Percentiles rank a stretch among this genome's conserved stretches.
Conservation (phyloP, 2,329 filamentous ascomycete genomes). For the Chaetomiaceae sp. region DNA sequence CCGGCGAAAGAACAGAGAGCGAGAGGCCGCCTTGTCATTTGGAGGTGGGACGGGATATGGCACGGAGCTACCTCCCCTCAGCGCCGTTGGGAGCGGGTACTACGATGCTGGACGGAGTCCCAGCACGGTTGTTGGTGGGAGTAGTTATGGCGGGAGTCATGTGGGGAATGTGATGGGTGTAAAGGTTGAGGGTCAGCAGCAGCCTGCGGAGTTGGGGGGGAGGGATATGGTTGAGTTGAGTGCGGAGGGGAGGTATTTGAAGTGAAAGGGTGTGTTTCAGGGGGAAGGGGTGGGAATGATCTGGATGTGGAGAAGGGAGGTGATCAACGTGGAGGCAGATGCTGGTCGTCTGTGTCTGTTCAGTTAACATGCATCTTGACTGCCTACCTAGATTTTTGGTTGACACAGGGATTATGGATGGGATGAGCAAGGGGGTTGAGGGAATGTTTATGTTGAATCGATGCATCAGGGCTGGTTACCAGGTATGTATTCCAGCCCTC, state of each 20-base stretch:
- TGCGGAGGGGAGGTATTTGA: neutral
- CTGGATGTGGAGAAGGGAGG: neutral
- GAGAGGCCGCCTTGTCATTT: neutral
- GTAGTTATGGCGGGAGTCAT: too few relatives aligned
- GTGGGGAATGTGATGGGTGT: too few relatives aligned
- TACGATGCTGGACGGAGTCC: too few relatives aligned
- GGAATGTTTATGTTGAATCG: too few relatives aligned
- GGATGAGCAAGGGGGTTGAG: too few relatives aligned
- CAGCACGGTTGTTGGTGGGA: too few relatives aligned
- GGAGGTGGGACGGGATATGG: neutral
- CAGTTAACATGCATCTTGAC: neutral
- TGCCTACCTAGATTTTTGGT: neutral
- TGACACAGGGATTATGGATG: neutral
- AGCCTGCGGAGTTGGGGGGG: neutral
- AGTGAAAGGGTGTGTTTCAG: neutral
- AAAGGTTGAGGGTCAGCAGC: too few relatives aligned
- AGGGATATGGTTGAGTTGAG: slow-evolving; percentile 2
- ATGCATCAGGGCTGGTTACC: too few relatives aligned
- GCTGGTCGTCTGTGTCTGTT: too few relatives aligned
- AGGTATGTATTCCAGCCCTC: too few relatives aligned
- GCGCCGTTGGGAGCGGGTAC: too few relatives aligned
- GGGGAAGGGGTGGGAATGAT: neutral
- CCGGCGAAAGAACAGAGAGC: neutral
- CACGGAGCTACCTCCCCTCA: too few relatives aligned
- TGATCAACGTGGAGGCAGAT: neutral